Evolutionary conservation across 2,329 filamentous ascomycete genomes (phyloP).

Genomic region (Talaromyces funiculosus): DNA sequence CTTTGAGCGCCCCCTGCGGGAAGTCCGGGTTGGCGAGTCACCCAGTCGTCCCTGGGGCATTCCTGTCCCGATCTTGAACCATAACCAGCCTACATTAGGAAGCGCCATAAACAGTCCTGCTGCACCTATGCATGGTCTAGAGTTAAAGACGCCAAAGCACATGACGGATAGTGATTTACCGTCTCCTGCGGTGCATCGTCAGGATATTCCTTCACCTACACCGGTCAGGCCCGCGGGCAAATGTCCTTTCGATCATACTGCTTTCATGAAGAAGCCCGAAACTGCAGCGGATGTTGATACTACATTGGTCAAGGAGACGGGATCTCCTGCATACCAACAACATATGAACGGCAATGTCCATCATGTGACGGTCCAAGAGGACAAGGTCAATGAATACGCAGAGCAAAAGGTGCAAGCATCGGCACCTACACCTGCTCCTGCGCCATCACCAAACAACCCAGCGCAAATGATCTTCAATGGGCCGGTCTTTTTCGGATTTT

Average conservation of each 20-base stretch:
- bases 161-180: slow-evolving; percentile 11
- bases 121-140: slow-evolving; percentile 18
- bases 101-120: slow-evolving; percentile 23
- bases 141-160: slow-evolving; percentile 15
- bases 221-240: slow-evolving; percentile 22
- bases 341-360: neutral
- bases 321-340: neutral
- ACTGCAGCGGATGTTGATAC: neutral
- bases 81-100: slow-evolving; percentile 21
- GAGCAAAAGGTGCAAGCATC: slow-evolving; percentile 11
- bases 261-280: slow-evolving; percentile 6
- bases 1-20: slow-evolving; percentile 80
- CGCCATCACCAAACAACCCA: slow-evolving; percentile 17
- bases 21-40: slow-evolving; percentile 88
- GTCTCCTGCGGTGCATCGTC: slow-evolving; percentile 11
- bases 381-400: neutral
- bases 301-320: neutral
- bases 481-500: slow-evolving; percentile 89
- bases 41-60: slow-evolving; percentile 93
- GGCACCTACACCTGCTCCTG: slow-evolving; percentile 1
- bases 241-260: slow-evolving; percentile 30
- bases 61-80: slow-evolving; percentile 60
- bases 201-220: slow-evolving; percentile 13
- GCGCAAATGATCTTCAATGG: slow-evolving; percentile 84
- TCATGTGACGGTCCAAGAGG: neutral